Percentiles rank a stretch among this genome's conserved stretches.
These are phyloP conservation scores for Bruguiera gymnorhiza DNA, from an alignment of 345 rosid genomes.

Conservation along the genomic window DNA sequence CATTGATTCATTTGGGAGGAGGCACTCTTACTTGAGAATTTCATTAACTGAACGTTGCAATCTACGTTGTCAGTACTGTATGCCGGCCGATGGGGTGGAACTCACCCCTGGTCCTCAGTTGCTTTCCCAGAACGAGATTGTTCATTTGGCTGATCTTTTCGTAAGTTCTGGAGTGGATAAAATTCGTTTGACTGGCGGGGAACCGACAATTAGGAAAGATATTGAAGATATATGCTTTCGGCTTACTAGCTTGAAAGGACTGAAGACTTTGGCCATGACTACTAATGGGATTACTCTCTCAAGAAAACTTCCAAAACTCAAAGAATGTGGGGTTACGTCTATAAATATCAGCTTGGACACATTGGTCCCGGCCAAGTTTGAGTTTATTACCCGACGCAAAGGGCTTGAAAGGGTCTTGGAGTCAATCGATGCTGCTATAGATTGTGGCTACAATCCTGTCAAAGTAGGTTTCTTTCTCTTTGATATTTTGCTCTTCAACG, in stretches of 20 bases:
- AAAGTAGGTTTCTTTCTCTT: slow-evolving; percentile 43
- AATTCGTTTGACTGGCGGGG: slow-evolving; percentile 93
- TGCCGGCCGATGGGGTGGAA: slow-evolving; percentile 90
- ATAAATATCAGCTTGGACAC: slow-evolving; percentile 86
- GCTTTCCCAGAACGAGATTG: slow-evolving; percentile 59
- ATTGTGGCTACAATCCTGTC: slow-evolving; percentile 77
- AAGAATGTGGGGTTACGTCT: slow-evolving; percentile 64
- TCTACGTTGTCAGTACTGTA: slow-evolving; percentile 90
- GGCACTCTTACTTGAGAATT: slow-evolving; percentile 82
- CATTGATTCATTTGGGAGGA: slow-evolving; percentile 84
- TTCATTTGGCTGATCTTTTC: slow-evolving; percentile 67
- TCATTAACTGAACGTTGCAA: slow-evolving; percentile 93
- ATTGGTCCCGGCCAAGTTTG: slow-evolving; percentile 82
- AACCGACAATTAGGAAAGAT: slow-evolving; percentile 83
- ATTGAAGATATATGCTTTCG: slow-evolving; percentile 68
- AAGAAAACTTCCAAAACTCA: slow-evolving; percentile 70
- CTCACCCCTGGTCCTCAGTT: slow-evolving; percentile 69
- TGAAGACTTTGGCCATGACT: slow-evolving; percentile 74
- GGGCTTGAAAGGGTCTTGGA: slow-evolving; percentile 78
- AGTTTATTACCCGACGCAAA: slow-evolving; percentile 82
- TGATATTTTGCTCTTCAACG: neutral
- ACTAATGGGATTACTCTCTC: slow-evolving; percentile 90
- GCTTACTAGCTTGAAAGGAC: slow-evolving; percentile 72
- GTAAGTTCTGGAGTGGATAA: slow-evolving; percentile 82
- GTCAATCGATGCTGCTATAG: slow-evolving; percentile 72